These are phyloP conservation scores for Dothistroma pini DNA, from an alignment of 2,329 filamentous ascomycete genomes.

Conservation along the genomic window DNA sequence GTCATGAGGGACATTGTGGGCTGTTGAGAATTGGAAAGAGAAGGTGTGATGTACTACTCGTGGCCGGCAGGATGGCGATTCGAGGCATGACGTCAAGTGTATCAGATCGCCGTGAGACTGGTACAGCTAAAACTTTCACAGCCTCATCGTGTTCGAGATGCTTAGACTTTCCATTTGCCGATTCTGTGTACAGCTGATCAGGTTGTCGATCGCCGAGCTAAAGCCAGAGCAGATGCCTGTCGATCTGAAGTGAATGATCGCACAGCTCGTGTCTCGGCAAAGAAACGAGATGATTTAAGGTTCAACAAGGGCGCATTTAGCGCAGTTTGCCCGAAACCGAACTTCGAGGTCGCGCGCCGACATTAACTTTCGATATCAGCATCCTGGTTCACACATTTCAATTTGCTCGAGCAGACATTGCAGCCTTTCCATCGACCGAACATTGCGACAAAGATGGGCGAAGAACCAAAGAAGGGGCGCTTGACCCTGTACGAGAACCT, in stretches of 20 bases:
- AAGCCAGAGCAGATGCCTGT: not conserved
- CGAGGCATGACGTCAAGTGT: conserved; percentile 1
- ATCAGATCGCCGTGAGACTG: not conserved
- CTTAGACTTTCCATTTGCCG: not conserved
- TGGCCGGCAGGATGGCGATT: not conserved
- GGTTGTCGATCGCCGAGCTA: not conserved
- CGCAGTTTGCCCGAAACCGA: not conserved
- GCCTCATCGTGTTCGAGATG: not conserved
- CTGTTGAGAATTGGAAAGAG: not conserved
- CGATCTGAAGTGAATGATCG: not conserved
- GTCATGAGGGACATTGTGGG: not conserved
- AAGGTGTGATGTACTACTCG: not conserved
- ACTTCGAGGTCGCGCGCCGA: not conserved
- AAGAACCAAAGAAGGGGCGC: conserved; percentile 26
- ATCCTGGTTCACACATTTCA: not conserved
- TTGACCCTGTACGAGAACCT: conserved; percentile 67
- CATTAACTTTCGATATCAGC: not conserved
- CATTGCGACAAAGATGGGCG: conserved; percentile 19
- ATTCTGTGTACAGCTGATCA: not conserved
- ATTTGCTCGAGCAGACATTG: not conserved
- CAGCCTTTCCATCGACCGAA: not conserved
- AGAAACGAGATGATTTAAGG: not conserved
- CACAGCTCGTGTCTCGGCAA: not conserved
- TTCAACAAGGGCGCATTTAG: not conserved
- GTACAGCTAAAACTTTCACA: not conserved